Percentiles rank a stretch among this genome's conserved stretches.
Conservation (phyloP, 2,329 filamentous ascomycete genomes). For the Penicillium sp. region DNA sequence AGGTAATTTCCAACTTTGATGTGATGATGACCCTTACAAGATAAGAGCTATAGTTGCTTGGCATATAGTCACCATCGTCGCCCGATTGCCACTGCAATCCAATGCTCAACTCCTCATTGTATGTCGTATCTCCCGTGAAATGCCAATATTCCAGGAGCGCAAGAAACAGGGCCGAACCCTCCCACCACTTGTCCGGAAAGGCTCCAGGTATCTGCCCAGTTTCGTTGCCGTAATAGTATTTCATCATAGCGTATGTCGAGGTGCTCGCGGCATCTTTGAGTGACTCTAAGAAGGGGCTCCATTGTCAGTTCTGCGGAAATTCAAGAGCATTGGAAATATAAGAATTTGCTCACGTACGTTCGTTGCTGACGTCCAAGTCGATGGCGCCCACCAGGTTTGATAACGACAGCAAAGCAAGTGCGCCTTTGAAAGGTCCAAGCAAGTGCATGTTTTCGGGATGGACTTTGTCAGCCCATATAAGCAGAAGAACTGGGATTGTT, state of each 20-base stretch:
- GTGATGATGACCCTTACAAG: conserved; percentile 4
- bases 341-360: conserved; percentile 18
- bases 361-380: conserved; percentile 28
- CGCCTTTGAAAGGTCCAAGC: not conserved
- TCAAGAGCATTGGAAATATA: not conserved
- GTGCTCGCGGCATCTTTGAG: conserved; percentile 15
- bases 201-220: conserved; percentile 17
- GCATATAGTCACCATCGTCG: conserved; percentile 9
- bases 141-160: conserved; percentile 16
- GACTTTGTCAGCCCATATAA: not conserved
- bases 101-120: conserved; percentile 11
- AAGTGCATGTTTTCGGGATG: conserved; percentile 11
- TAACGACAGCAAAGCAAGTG: conserved; percentile 7
- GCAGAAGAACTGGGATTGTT: not conserved
- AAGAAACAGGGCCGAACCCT: conserved; percentile 11
- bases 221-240: conserved; percentile 13
- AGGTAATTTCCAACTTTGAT: no score
- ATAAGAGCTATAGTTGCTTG: conserved; percentile 15
- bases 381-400: conserved; percentile 18
- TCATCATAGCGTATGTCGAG: conserved; percentile 10
- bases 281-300: conserved; percentile 6
- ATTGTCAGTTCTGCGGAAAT: not conserved
- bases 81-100: conserved; percentile 18
- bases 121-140: conserved; percentile 13
- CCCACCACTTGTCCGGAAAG: conserved; percentile 17